Conservation (phyloP, 2,329 filamentous ascomycete genomes). For the Penicillium aurantiogriseum region DNA sequence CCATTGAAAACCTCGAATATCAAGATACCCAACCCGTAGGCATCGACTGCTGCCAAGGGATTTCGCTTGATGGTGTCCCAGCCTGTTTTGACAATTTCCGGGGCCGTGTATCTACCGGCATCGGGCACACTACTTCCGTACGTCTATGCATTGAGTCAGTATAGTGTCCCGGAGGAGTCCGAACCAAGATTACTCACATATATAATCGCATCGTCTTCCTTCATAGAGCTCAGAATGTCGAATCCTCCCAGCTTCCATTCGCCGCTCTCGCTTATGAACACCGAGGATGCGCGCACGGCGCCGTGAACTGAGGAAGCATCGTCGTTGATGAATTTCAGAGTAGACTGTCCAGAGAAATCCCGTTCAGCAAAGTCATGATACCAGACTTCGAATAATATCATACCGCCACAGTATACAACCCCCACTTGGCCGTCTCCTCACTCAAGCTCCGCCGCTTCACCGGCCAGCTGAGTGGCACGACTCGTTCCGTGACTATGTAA, state of each 20-base stretch:
- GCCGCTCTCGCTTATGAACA: conserved; percentile 93
- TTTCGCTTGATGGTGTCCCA: conserved; percentile 88
- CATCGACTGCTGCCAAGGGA: conserved; percentile 77
- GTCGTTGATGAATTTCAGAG: conserved; percentile 91
- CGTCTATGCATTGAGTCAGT: conserved; percentile 53
- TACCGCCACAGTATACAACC: conserved; percentile 80
- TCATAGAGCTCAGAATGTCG: conserved; percentile 89
- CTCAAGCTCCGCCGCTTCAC: conserved; percentile 82
- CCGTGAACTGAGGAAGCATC: conserved; percentile 92
- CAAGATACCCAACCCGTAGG: conserved; percentile 80
- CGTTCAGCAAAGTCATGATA: neutral
- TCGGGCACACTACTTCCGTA: conserved; percentile 88
- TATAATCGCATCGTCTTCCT: conserved; percentile 91
- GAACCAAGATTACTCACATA: conserved; percentile 57
- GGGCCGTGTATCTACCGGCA: conserved; percentile 77
- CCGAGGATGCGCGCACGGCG: conserved; percentile 75
- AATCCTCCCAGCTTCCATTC: conserved; percentile 98
- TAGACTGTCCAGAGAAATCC: conserved; percentile 58
- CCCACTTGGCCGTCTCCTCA: conserved; percentile 96
- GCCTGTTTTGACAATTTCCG: conserved; percentile 80
- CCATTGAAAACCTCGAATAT: conserved; percentile 93
- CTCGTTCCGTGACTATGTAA: conserved; percentile 90
- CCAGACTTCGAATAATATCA: conserved; percentile 10
- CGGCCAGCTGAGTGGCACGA: conserved; percentile 85
- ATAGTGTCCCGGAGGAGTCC: neutral